Base-by-base conservation (phyloP, 768 basidiomycete genomes). In the Cystofilobasidium ferigula region DNA sequence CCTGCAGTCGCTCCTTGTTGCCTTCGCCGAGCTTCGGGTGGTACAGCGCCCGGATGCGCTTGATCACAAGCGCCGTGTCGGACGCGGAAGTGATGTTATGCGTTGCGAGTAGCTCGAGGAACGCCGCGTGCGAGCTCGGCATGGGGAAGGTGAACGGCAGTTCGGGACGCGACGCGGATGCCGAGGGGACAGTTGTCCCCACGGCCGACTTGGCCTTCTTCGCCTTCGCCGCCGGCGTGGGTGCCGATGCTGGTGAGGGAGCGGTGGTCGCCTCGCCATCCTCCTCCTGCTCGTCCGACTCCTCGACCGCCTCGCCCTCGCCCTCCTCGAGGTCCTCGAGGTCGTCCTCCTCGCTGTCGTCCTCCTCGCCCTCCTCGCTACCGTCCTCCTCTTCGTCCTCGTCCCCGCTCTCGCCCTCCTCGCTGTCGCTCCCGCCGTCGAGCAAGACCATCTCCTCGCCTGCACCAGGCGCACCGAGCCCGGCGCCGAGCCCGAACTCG, bases 121-220 rank as follows among this genome's bases (percentile, higher is more conserved):
- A 87, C 65, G 94, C 90, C 54, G 89, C 88, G 71, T 98, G 92
- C 14, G 79, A 84, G 20, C 81, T 75, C 0, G 95, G 95, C 72
- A 91, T 94, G 48, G 87, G 81, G 75, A 97, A 98, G 1, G 89
- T 97, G 74, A 83, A 99, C 0, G 95, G 95, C 3, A 98, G 80
- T 64, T 90, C 89, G 28, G 51, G 28, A 10, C 51, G 51, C 14
- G 30, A 28, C 26, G 51, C 2, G 2, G 51, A 28, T 14, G 48
- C 7, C n/a, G 51, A 28, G 16, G 51, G 28, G 51, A 24, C 47
- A 20, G 26, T 12, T 3, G 51, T 42, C 40, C 10, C 40, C 40
- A 10, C 30, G 30, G 51, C 30, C 28, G 40, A 28, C 35, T 57
- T 57, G 18, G 57, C 26, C 48, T 51, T 22, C 48, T 22, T 40